Evolutionary conservation across 1,139 yeast genomes (phyloP).

Genomic region (Candida glucosophila): DNA sequence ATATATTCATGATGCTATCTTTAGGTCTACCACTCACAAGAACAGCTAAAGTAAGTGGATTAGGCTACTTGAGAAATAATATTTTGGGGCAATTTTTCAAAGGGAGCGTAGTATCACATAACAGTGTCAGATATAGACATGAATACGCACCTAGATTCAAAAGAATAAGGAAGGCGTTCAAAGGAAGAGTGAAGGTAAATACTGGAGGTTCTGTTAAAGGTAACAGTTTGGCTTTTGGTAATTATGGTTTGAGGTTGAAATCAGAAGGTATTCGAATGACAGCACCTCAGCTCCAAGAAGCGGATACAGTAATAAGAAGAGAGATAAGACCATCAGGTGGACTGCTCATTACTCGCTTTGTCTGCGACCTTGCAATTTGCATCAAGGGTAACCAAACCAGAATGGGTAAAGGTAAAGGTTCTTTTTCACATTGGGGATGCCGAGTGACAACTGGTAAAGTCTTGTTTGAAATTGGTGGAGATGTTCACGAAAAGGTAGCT

Average conservation of each 20-base stretch:
- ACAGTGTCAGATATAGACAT: conserved; percentile 50
- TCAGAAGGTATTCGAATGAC: conserved; percentile 79
- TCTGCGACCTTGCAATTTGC: conserved; percentile 85
- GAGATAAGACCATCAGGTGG: conserved; percentile 70
- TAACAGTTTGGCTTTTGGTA: conserved; percentile 70
- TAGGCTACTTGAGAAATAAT: background rate
- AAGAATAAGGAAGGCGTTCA: conserved; percentile 71
- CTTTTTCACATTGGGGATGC: conserved; percentile 94
- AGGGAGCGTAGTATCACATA: conserved; percentile 1
- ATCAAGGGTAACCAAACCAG: conserved; percentile 97
- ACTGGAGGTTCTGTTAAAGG: conserved; percentile 94
- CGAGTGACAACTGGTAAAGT: conserved; percentile 95
- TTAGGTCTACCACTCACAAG: background rate
- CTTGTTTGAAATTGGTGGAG: conserved; percentile 73
- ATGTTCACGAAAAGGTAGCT: conserved; percentile 83
- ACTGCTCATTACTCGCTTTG: conserved; percentile 67
- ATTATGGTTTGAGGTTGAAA: conserved; percentile 78
- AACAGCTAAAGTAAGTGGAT: background rate
- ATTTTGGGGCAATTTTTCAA: conserved; percentile 2
- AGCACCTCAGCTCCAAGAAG: conserved; percentile 89
- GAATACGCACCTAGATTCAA: conserved; percentile 83
- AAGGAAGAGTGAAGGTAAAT: conserved; percentile 91
- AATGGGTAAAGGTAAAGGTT: conserved; percentile 99
- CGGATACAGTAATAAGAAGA: conserved; percentile 78
- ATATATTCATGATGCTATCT: background rate